These are phyloP conservation scores for Suillus fuscotomentosus DNA, from an alignment of 768 basidiomycete species.

Conservation along the genomic window DNA sequence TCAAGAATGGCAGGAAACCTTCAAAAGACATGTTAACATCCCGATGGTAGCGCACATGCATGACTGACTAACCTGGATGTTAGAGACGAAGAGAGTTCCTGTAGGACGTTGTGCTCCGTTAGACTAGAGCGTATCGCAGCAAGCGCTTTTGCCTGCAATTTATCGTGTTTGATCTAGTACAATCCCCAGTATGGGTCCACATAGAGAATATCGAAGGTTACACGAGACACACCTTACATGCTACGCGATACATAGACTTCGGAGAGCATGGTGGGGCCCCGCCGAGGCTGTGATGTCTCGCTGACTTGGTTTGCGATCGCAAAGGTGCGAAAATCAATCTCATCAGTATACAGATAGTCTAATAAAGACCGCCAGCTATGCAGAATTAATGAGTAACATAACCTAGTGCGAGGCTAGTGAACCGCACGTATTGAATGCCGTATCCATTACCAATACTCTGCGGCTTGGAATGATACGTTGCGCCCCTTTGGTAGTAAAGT, in stretches of 20 bases:
- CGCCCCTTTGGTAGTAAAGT: not conserved
- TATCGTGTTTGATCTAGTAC: constrained; percentile 16
- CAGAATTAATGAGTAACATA: not conserved
- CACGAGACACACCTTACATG: constrained; percentile 25
- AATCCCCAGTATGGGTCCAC: not conserved
- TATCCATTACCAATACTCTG: constrained; percentile 9
- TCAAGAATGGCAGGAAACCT: constrained; percentile 10
- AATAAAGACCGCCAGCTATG: constrained; percentile 33
- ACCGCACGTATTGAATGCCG: constrained; percentile 11
- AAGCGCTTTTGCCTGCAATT: constrained; percentile 20
- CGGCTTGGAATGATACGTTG: constrained; percentile 4
- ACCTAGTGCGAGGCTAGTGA: not conserved
- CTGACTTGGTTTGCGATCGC: constrained; percentile 11
- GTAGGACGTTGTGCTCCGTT: constrained; percentile 21
- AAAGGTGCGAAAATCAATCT: constrained; percentile 29
- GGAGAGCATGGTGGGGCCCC: constrained; percentile 25
- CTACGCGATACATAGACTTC: constrained; percentile 39
- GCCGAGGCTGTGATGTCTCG: not conserved
- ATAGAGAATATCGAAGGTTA: not conserved
- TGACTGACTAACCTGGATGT: constrained; percentile 21
- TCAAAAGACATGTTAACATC: not conserved
- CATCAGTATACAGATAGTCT: constrained; percentile 34
- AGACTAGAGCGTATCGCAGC: constrained; percentile 15
- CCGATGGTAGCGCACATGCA: too few relatives aligned
- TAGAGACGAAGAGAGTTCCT: constrained; percentile 24